Percentiles rank a stretch among this genome's conserved stretches.
Conservation (phyloP, 2,329 filamentous ascomycete species). For the Claviceps purpurea region DNA sequence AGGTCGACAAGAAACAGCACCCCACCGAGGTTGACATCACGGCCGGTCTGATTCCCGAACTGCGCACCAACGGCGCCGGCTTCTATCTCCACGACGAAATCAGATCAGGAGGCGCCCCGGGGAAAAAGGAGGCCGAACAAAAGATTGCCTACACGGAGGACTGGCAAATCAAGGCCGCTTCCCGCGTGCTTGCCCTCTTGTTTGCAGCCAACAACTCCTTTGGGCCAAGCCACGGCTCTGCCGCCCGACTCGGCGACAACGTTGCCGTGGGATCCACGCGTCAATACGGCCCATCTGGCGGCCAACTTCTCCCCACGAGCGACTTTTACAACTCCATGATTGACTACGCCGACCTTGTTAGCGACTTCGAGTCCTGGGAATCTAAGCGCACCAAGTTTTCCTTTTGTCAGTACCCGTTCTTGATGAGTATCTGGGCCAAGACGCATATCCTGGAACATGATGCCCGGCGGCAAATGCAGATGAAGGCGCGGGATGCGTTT, state of each 20-base stretch:
- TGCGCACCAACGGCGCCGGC: constrained; percentile 40
- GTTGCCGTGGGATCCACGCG: constrained; percentile 9
- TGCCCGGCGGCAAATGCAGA: constrained; percentile 77
- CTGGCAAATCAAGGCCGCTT: constrained; percentile 77
- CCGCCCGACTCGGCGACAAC: constrained; percentile 8
- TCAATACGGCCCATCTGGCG: constrained; percentile 24
- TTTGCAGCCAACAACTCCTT: constrained; percentile 65
- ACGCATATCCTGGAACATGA: constrained; percentile 84
- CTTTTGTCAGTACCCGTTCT: constrained; percentile 87
- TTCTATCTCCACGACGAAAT: constrained; percentile 70
- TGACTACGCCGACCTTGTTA: constrained; percentile 73
- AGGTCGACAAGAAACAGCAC: constrained; percentile 52
- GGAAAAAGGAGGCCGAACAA: constrained; percentile 40
- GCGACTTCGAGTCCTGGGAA: constrained; percentile 84
- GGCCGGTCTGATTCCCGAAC: constrained; percentile 57
- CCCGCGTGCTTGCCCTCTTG: constrained; percentile 65
- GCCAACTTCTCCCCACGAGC: constrained; percentile 63
- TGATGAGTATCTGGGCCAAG: constrained; percentile 84
- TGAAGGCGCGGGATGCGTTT: constrained; percentile 77
- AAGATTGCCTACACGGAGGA: constrained; percentile 61
- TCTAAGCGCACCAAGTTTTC: constrained; percentile 59
- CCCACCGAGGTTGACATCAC: constrained; percentile 43
- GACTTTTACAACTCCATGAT: constrained; percentile 81
- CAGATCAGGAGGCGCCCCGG: constrained; percentile 35
- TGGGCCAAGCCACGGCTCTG: constrained; percentile 22